Conservation (phyloP, 106 monocot genomes). For the Platanthera zijinensis region DNA sequence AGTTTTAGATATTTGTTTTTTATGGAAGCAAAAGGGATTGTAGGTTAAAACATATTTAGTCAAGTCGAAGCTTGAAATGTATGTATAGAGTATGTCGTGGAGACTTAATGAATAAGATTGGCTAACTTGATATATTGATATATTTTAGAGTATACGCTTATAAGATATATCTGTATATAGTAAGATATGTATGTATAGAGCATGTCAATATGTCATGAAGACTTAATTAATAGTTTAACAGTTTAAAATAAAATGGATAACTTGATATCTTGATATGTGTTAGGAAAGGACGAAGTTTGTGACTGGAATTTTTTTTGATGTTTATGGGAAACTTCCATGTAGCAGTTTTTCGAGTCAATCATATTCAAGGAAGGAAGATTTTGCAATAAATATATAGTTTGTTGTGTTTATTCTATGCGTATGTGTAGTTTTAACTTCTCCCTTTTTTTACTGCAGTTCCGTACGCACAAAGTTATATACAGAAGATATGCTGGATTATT, state of each 20-base stretch:
- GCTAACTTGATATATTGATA: too few relatives aligned
- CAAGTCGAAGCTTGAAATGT: not conserved
- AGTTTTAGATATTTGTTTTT: not conserved
- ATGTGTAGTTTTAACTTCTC: not conserved
- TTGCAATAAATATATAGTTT: not conserved
- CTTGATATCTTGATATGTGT: not conserved
- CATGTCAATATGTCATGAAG: not conserved
- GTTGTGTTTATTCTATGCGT: not conserved
- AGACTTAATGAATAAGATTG: not conserved
- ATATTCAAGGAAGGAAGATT: not conserved
- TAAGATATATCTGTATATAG: not conserved
- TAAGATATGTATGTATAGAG: not conserved
- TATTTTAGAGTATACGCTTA: too few relatives aligned
- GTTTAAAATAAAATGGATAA: not conserved
- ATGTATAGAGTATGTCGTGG: not conserved
- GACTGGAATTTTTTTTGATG: not conserved
- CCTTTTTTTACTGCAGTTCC: slow-evolving; percentile 64
- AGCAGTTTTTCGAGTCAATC: not conserved
- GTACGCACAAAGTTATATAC: slow-evolving; percentile 92
- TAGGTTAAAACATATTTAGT: not conserved
- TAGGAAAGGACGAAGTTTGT: not conserved
- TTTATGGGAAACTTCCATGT: not conserved
- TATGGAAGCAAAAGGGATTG: not conserved
- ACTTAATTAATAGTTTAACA: not conserved
- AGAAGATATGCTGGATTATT: slow-evolving; percentile 98